Percentiles rank a stretch among this genome's conserved stretches.
Conservation (phyloP, 441 rosid species). For the Adansonia rubrostipa region DNA sequence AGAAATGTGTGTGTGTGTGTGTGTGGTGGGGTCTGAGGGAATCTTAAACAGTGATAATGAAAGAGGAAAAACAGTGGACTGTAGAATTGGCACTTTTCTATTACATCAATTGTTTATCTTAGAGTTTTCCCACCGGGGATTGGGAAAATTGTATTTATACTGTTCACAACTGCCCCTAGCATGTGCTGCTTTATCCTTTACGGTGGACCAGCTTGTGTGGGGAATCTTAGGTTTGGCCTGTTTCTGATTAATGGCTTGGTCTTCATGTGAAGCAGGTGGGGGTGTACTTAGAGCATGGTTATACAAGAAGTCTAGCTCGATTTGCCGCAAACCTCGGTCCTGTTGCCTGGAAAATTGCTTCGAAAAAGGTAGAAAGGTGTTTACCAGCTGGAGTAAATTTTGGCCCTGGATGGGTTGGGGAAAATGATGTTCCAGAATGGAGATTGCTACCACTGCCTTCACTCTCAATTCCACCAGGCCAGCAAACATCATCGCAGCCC, state of each 20-base stretch:
- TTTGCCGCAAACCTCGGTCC: slow-evolving; percentile 80
- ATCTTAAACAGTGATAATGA: not conserved
- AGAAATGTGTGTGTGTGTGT: not conserved
- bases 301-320: slow-evolving; percentile 75
- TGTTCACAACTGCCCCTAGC: slow-evolving; percentile 14
- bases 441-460: slow-evolving; percentile 25
- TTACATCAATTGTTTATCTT: not conserved
- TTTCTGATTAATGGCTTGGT: slow-evolving; percentile 20
- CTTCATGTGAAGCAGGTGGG: slow-evolving; percentile 60
- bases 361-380: slow-evolving; percentile 47
- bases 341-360: slow-evolving; percentile 65
- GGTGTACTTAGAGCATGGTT: slow-evolving; percentile 62
- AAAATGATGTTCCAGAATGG: slow-evolving; percentile 52
- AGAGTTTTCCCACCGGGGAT: slow-evolving; percentile 13
- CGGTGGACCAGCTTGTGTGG: slow-evolving; percentile 20
- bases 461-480: slow-evolving; percentile 31
- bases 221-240: not conserved
- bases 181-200: slow-evolving; percentile 16
- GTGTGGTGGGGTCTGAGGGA: slow-evolving; percentile 5
- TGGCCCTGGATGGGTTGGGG: slow-evolving; percentile 88
- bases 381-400: slow-evolving; percentile 59
- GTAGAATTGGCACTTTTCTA: not conserved
- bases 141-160: slow-evolving; percentile 12
- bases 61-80: not conserved
- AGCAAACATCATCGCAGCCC: slow-evolving; percentile 23